Percentiles rank a stretch among this genome's conserved stretches.
Conservation (phyloP, 2,329 filamentous ascomycete genomes). For the Botrytis galanthina region DNA sequence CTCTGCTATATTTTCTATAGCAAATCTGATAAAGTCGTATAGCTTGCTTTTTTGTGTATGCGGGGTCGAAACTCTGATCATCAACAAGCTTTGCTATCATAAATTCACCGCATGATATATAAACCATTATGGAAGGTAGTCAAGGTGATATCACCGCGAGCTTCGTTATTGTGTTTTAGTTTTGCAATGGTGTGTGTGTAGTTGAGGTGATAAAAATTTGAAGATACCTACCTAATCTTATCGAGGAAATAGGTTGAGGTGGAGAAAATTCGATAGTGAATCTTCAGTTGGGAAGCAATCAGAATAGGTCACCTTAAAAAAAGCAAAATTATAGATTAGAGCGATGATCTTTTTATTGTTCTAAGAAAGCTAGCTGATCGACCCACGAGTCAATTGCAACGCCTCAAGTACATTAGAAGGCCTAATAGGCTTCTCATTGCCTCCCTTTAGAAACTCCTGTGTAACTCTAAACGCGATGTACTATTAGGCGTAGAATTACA, state of each 20-base stretch:
- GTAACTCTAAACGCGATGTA: background rate
- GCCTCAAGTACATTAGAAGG: background rate
- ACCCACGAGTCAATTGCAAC: background rate
- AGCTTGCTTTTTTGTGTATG: constrained; percentile 2
- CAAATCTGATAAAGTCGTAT: background rate
- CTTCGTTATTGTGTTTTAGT: background rate
- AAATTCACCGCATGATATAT: background rate
- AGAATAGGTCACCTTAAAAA: background rate
- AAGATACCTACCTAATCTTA: background rate
- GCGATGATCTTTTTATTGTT: background rate
- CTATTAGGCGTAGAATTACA: background rate
- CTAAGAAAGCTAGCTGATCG: background rate
- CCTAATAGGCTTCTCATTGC: background rate
- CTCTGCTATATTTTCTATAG: constrained; percentile 2
- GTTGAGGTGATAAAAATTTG: background rate
- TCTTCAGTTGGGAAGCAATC: background rate
- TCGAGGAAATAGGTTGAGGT: background rate
- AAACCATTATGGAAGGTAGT: background rate
- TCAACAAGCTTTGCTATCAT: constrained; percentile 2
- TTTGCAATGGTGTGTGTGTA: background rate
- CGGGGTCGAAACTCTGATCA: background rate
- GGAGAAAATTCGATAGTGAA: background rate
- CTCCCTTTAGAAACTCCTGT: background rate
- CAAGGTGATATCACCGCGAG: background rate
- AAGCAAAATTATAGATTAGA: background rate